Evolutionary conservation across 805 yeast species (phyloP).

Genomic region (Sugiyamaella lignohabitans): DNA sequence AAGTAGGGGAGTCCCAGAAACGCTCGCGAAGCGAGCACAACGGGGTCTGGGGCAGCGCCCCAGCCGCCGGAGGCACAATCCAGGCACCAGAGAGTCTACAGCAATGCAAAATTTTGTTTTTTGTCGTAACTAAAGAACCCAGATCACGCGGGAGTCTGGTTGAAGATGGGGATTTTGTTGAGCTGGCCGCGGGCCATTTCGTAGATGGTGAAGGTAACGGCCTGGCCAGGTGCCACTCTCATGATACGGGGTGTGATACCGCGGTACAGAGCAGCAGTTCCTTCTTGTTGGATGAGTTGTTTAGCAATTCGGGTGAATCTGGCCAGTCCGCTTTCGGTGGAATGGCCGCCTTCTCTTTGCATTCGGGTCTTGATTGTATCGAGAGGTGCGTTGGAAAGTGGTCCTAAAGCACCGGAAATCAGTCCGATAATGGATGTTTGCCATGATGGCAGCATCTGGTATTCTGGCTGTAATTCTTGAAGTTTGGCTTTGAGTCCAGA

Average conservation of each 20-base stretch:
- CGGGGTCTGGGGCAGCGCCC: too few relatives aligned
- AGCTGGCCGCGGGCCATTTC: slow-evolving; percentile 49
- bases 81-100: too few relatives aligned
- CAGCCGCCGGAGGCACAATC: too few relatives aligned
- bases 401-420: slow-evolving; percentile 94
- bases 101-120: too few relatives aligned
- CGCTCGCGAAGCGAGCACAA: too few relatives aligned
- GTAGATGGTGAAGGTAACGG: slow-evolving; percentile 95
- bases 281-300: slow-evolving; percentile 82
- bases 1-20: too few relatives aligned
- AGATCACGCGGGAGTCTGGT: neutral
- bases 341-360: slow-evolving; percentile 74
- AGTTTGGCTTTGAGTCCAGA: slow-evolving; percentile 71
- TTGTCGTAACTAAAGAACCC: too few relatives aligned
- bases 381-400: slow-evolving; percentile 93
- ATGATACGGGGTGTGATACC: slow-evolving; percentile 98
- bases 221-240: slow-evolving; percentile 99
- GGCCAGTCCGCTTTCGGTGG: slow-evolving; percentile 59
- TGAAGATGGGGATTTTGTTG: neutral
- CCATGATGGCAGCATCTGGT: slow-evolving; percentile 78
- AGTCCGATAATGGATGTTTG: slow-evolving; percentile 90
- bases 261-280: slow-evolving; percentile 80
- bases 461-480: slow-evolving; percentile 44
- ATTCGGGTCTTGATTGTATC: slow-evolving; percentile 96
- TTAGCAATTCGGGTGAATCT: slow-evolving; percentile 76